Base-by-base conservation (phyloP, 768 basidiomycete genomes). In the Serendipita sp. region DNA sequence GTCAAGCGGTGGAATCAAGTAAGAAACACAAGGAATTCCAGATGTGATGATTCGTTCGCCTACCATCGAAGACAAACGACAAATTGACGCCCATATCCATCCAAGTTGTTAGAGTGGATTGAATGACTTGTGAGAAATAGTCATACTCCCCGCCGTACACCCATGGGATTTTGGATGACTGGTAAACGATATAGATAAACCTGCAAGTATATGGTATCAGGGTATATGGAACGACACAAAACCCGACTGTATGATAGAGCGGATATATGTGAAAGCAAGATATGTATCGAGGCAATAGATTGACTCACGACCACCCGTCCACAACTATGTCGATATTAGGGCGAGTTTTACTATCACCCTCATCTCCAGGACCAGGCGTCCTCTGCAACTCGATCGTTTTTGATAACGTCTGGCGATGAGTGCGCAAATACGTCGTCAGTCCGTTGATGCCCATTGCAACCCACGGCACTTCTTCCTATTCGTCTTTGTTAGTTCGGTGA, bases 281-380 rank as follows among this genome's bases (percentile, higher is more conserved):
- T 23, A 23, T 23, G 23, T 23, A 23, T 23, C 23, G 23, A 23
- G 23, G 23, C 23, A 23, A 23, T 23, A 23, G 23, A 23, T 58
- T 45, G 50, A 84, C 89, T 83, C 72, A 91, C 89, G 89, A 90
- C 87, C 85, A 89, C 50, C 82, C 89, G 74, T 92, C 89, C 60
- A 91, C 80, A 6, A 92, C 84, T 65, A 90, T 75, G 36, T 81
- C 75, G 18, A 78, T 76, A 55, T 66, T 62, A 58, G 64, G 16
- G 33, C 13, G 63, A 27, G 15, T 44, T 10, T 4, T 2, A 43
- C 31, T 36, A 18, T 50, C 50, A 3, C 64, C 29, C 10, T 70
- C 63, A 3, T 37, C 34, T 13, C 46, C 45, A 16, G 60, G 34
- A 33, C 18, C 52, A 33, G 8, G 50, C 27, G 29, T 48, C 27